These are phyloP conservation scores for Penicillium parvum DNA, from an alignment of 495 filamentous ascomycete genomes.

Conservation along the genomic window DNA sequence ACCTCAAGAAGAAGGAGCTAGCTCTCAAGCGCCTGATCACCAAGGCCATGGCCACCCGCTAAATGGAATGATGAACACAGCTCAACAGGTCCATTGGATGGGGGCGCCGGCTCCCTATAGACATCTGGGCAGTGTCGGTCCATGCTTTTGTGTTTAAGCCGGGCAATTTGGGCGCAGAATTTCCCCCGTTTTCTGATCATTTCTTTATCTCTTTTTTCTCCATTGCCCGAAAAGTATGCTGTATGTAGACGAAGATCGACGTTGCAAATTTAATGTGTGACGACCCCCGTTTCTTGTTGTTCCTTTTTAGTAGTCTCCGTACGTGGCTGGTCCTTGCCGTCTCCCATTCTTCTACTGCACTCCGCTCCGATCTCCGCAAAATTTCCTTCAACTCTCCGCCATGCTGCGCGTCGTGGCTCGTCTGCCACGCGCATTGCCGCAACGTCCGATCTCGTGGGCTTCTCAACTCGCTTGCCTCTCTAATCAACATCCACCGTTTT, in stretches of 20 bases:
- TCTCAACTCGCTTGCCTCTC: not conserved
- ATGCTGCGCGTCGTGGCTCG: conserved; percentile 18
- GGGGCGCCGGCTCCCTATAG: conserved; percentile 21
- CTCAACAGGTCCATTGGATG: conserved; percentile 20
- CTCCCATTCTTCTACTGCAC: not conserved
- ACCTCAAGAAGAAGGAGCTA: conserved; percentile 99
- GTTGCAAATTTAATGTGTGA: conserved; percentile 40
- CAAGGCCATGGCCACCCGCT: conserved; percentile 91
- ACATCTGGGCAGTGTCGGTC: conserved; percentile 24
- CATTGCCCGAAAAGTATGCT: conserved; percentile 34
- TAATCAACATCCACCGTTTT: not conserved
- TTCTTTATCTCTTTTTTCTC: conserved; percentile 15
- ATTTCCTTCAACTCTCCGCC: not conserved
- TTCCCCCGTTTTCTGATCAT: conserved; percentile 17
- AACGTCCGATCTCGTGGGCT: not conserved
- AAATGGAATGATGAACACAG: conserved; percentile 39
- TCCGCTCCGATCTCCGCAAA: not conserved
- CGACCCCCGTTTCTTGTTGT: conserved; percentile 19
- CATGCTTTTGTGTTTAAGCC: conserved; percentile 29
- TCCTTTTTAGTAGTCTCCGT: too few relatives aligned
- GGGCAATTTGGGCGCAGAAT: conserved; percentile 30
- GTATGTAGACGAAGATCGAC: conserved; percentile 34
- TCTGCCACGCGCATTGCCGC: conserved; percentile 3
- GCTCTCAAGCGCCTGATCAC: conserved; percentile 96
- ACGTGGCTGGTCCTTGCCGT: not conserved